A percentile compares a stretch with the other conserved stretches of the same genome.
phyloP scores from a whole-genome alignment of 495 filamentous ascomycete species.

The Annulohypoxylon maeteangense region DNA sequence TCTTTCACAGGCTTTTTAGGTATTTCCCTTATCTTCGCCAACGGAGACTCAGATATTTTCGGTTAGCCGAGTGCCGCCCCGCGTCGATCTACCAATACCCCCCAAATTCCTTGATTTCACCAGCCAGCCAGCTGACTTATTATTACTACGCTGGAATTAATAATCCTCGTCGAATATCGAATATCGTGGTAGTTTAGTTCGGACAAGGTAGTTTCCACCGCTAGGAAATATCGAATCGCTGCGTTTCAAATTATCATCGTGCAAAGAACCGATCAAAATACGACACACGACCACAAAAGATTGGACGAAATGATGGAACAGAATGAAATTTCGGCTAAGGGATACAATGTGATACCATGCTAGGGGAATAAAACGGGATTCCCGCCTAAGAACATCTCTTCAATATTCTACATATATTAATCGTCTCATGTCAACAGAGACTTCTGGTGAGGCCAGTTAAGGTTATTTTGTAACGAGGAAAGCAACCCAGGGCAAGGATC shows the following conservation, averaged over 20 bases:
- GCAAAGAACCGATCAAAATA: background rate
- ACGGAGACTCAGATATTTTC: background rate
- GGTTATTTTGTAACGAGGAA: background rate
- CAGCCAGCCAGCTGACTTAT: conserved; percentile 35
- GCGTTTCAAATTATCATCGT: conserved; percentile 21
- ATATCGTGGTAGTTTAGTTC: conserved; percentile 4
- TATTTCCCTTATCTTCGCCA: background rate
- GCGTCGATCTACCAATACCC: conserved; percentile 27
- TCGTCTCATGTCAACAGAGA: background rate
- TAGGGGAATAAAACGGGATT: conserved; percentile 7
- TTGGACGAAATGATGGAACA: background rate
- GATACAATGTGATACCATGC: background rate
- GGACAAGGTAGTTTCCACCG: background rate
- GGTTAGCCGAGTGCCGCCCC: conserved; percentile 25
- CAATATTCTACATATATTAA: conserved; percentile 5
- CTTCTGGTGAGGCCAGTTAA: background rate
- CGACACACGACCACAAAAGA: background rate
- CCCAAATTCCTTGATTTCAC: background rate
- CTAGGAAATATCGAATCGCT: background rate
- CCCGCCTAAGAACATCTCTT: background rate
- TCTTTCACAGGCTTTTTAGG: background rate
- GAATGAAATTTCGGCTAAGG: conserved; percentile 3
- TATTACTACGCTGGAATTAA: background rate
- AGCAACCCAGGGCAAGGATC: background rate
- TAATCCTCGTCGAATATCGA: conserved; percentile 2